Base-by-base conservation (phyloP, 1,139 yeast species). In the Nakaseomyces nivariensis region DNA sequence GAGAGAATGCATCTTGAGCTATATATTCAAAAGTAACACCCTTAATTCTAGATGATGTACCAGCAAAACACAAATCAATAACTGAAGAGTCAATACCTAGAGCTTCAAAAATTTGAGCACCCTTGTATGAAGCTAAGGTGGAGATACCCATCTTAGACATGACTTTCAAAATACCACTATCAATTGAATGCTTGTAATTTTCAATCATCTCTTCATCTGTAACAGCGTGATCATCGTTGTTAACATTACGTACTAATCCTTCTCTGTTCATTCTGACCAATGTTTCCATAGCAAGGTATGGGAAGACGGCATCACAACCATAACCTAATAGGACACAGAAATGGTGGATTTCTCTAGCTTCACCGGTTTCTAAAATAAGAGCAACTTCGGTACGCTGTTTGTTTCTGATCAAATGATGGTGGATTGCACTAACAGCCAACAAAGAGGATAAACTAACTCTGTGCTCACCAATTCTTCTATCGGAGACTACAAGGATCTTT, bases 111-210 rank as follows among this genome's bases (percentile, higher is more conserved):
- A 92, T 92, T 72, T 92, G 98, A 25, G 98, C 98, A 69, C 97
- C 98, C 72, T 92, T 92, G 72, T 92, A 92, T 25, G 96, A 87
- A 26, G 97, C 96, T 67, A 92, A 76, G 36, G 98, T 92, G 38
- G 97, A 90, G 61, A 92, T 92, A 76, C 98, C 98, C 97, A 92
- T 92, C 76, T 92, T 92, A 45, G 97, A 87, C 98, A 92, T 92
- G 54, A 92, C 97, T 73, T 92, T 92, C 64, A 88, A 74, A 58
- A 92, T 84, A 70, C 97, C 97, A 52, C 89, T 83, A 66, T 90
- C 95, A 54, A 86, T 75, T 22, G 97, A 82, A 57, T 78, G 74
- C 67, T 83, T 85, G 73, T 87, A 92, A 73, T 92, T 90, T 49
- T 73, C 74, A 56, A 90, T 69, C 55, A 89, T 76, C 57, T 77